Evolutionary conservation across 768 basidiomycete genomes (phyloP), one percentile per base, ranked within the genome.

Genomic region (Tulasnella calospora): DNA sequence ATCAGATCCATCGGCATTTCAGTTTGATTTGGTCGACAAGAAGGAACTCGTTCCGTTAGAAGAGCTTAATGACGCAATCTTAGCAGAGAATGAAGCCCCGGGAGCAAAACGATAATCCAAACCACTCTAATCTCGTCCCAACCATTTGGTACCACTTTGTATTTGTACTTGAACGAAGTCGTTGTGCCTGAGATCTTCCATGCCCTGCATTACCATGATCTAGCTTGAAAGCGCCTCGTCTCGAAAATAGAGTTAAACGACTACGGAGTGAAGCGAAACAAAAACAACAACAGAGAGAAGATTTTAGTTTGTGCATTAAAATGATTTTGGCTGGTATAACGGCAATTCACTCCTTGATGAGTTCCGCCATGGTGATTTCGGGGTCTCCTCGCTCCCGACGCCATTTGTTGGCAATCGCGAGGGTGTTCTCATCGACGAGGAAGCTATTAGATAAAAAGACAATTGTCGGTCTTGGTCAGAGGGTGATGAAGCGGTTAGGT

Each of bases 11-110:
- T 67, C 30, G 67, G 21, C 33, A 21, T 23, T 74, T 8, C 81
- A 95, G 94, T 97, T 97, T 83, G 92, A 95, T 82, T 88, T 97
- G 30, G 90, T 99, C n/a, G 96, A 98, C 81, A 94, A 94, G 89
- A 98, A 96, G 85, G 97, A 99, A 83, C 88, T 99, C 10, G 94
- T 94, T 15, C 97, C 97, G 0, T 85, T 99, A 74, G 95, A 96
- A 81, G 97, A 99, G 84, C 88, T 98, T 81, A 98, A 98, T 84
- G 94, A 95, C 81, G 94, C 94, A 12, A 95, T 99, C 81, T 85
- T 92, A 44, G 87, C 88, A 0, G 89, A 90, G 82, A 88, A 89
- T 38, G 51, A 77, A 1, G 51, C 36, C 13, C 67, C 67, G 15
- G 36, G 36, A 30, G 67, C 67, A 23, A 69, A 69, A 30, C 36